Evolutionary conservation across 306 rosid genomes (phyloP).

Genomic region (Gleditsia sinensis): DNA sequence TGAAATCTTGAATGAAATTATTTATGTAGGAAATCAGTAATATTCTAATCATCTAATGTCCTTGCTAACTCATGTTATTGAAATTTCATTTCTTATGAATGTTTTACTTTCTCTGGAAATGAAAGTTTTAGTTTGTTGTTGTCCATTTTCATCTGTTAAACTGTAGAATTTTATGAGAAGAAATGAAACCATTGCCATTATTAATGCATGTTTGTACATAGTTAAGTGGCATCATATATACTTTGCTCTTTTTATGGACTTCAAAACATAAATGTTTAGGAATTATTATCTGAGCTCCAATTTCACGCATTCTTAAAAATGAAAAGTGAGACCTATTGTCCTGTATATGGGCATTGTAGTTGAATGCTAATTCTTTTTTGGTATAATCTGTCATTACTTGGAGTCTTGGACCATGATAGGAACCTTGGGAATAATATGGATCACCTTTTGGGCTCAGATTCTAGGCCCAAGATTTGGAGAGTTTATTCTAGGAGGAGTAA

Average conservation of each 20-base stretch:
- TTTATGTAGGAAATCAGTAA: neutral
- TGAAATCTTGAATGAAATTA: neutral
- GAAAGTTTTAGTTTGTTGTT: neutral
- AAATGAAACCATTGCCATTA: neutral
- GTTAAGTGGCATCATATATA: neutral
- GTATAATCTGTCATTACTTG: no score
- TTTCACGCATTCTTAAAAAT: neutral
- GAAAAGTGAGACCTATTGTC: neutral
- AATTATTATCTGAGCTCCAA: neutral
- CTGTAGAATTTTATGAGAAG: neutral
- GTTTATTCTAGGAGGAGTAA: no score
- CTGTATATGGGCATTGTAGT: neutral
- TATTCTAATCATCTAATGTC: neutral
- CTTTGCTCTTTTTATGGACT: neutral
- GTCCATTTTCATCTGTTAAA: neutral
- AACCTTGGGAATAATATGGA: no score
- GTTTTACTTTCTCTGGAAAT: neutral
- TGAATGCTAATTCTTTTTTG: no score
- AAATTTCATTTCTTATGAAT: neutral
- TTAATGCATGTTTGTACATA: neutral
- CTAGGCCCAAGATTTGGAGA: no score
- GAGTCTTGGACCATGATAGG: no score
- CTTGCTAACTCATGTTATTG: slow-evolving; percentile 18
- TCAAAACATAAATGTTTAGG: neutral
- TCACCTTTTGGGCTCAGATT: no score